Evolutionary conservation across 495 filamentous ascomycete species (phyloP).

Genomic region (Trichoderma gamsii): DNA sequence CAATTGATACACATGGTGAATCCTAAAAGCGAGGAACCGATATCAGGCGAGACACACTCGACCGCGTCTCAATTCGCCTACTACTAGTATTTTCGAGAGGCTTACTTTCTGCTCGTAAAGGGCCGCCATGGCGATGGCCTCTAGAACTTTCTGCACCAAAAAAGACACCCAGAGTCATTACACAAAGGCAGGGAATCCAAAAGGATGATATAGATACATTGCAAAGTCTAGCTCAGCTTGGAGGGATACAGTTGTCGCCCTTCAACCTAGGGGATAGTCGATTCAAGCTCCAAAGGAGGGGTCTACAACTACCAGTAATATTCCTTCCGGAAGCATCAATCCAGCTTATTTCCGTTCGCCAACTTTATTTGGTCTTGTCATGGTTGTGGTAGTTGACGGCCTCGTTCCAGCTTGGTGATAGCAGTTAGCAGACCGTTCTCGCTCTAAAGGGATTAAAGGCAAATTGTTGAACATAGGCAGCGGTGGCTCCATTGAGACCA

Average conservation of each 20-base stretch:
- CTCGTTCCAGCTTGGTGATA: slow-evolving; percentile 75
- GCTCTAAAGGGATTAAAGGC: not conserved
- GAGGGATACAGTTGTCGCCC: not conserved
- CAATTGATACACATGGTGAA: too few relatives aligned
- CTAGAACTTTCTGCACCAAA: not conserved
- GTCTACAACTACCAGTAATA: slow-evolving; percentile 1
- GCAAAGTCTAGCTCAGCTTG: not conserved
- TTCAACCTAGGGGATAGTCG: not conserved
- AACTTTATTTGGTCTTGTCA: slow-evolving; percentile 55
- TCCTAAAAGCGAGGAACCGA: too few relatives aligned
- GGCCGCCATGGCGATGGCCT: not conserved
- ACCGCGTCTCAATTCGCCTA: too few relatives aligned
- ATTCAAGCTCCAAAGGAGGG: slow-evolving; percentile 19
- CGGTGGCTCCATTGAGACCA: not conserved
- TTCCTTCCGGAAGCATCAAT: not conserved
- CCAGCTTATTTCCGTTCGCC: slow-evolving; percentile 24
- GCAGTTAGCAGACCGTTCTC: slow-evolving; percentile 13
- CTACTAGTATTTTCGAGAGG: too few relatives aligned
- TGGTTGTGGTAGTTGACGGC: slow-evolving; percentile 94
- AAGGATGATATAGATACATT: not conserved
- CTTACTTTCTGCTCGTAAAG: not conserved
- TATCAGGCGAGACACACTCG: too few relatives aligned
- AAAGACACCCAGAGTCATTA: not conserved
- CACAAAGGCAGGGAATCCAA: not conserved
- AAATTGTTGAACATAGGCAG: not conserved